Evolutionary conservation across 73 alveolate species (phyloP).

Genomic region (Paramecium primaurelia): DNA sequence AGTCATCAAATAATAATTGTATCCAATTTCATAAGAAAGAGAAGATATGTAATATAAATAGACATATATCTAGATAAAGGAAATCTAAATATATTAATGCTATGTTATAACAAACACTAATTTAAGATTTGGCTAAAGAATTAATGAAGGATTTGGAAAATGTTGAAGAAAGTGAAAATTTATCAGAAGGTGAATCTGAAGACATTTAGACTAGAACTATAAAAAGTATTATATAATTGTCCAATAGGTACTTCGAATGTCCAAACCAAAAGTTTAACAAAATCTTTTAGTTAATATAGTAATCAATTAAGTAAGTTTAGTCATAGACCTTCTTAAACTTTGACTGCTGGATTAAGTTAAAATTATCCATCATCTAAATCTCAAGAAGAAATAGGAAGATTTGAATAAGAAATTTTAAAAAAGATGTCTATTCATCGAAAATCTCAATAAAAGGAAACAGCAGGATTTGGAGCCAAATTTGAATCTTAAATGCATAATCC

Average conservation of each 20-base stretch:
- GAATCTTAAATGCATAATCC: not conserved
- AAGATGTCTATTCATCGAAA: not conserved
- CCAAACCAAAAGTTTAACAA: not conserved
- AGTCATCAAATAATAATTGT: not conserved
- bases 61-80: not conserved
- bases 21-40: not conserved
- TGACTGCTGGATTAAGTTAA: not conserved
- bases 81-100: conserved; percentile 26
- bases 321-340: not conserved
- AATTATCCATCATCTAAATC: not conserved
- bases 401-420: not conserved
- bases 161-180: not conserved
- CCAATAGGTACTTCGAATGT: not conserved
- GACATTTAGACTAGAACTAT: not conserved
- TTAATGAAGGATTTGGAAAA: not conserved
- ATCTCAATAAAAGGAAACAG: not conserved
- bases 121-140: not conserved
- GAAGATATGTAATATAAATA: not conserved
- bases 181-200: not conserved
- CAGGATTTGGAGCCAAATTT: conserved; percentile 34
- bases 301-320: not conserved
- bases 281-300: not conserved
- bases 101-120: not conserved
- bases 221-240: not conserved
- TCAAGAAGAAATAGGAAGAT: not conserved